Evolutionary conservation across 2,329 filamentous ascomycete genomes (phyloP).

Genomic region (Juglanconis juglandina): DNA sequence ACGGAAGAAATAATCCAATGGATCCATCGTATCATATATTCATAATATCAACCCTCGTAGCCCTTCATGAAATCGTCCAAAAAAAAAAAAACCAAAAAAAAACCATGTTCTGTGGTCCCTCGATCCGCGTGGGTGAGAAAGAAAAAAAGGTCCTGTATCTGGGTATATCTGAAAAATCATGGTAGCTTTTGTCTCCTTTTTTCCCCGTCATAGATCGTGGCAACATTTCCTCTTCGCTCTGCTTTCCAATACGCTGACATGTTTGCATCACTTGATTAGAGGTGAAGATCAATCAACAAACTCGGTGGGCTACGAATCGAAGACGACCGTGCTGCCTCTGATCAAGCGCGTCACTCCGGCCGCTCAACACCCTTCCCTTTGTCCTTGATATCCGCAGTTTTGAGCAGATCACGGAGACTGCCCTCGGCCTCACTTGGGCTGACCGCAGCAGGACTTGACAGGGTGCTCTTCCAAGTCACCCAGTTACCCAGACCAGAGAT

Average conservation of each 20-base stretch:
- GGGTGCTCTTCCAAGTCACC: constrained; percentile 40
- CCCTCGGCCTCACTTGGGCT: constrained; percentile 50
- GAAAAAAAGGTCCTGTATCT: constrained; percentile 1
- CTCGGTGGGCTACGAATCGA: neutral
- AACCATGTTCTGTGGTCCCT: neutral
- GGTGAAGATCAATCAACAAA: no score
- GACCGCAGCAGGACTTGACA: constrained; percentile 24
- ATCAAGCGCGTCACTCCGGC: neutral
- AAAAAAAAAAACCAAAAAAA: neutral
- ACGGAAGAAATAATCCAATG: neutral
- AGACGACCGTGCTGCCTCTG: neutral
- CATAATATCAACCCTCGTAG: neutral
- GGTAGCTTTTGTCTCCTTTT: neutral
- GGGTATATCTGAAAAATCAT: neutral
- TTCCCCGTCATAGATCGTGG: neutral
- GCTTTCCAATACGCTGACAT: neutral
- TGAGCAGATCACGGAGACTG: constrained; percentile 52
- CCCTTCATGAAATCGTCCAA: neutral
- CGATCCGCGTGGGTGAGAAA: neutral
- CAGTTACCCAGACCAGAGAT: constrained; percentile 42
- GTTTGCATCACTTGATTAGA: neutral
- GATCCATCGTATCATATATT: neutral
- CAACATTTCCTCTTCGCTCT: neutral
- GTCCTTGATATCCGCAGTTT: constrained; percentile 27
- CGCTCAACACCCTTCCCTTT: constrained; percentile 26